Conservation (phyloP, 192 early-diverging fungal genomes). For the Lobosporangium transversale region DNA sequence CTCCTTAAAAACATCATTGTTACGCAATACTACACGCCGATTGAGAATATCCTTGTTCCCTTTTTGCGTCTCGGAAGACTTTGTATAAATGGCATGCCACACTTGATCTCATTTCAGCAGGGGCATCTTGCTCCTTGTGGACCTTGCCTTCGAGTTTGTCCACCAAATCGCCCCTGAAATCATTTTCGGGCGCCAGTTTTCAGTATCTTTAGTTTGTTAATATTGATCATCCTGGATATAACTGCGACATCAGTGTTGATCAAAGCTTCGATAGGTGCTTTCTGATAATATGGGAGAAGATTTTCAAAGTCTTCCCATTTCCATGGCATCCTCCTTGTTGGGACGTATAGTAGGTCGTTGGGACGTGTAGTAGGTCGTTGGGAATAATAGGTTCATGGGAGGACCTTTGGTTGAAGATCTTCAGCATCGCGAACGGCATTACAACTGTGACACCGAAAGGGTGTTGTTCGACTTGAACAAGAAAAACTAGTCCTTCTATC, state of each 20-base stretch:
- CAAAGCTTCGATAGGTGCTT: neutral
- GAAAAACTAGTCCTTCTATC: neutral
- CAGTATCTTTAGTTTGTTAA: neutral
- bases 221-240: neutral
- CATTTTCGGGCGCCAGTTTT: neutral
- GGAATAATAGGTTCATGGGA: neutral
- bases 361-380: neutral
- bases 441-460: neutral
- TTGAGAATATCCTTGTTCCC: neutral
- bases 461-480: neutral
- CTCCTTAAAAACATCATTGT: neutral
- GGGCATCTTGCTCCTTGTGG: neutral
- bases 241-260: neutral
- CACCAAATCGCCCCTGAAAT: neutral
- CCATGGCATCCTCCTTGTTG: too few species aligned
- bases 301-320: neutral
- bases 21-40: neutral
- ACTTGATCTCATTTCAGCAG: neutral
- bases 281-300: neutral
- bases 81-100: neutral
- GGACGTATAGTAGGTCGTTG: neutral
- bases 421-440: neutral
- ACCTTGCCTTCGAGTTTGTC: neutral
- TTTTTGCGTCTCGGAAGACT: neutral
- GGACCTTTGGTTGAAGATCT: neutral